Conservation (phyloP, 495 filamentous ascomycete species). For the Talaromyces ruber region DNA sequence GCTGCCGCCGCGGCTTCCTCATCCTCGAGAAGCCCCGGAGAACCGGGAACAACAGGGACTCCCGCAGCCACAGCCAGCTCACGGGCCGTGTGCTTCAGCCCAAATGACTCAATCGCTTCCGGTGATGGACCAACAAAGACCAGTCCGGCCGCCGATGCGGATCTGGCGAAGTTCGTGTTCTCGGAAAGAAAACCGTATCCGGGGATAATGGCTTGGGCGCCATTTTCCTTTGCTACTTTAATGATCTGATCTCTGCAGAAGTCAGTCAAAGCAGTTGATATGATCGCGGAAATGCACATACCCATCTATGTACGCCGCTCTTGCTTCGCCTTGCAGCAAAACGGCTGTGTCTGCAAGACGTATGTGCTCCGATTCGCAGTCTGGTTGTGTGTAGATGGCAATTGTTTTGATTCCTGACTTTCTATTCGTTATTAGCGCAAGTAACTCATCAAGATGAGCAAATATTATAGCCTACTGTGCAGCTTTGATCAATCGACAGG, state of each 20-base stretch:
- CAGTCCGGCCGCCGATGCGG: constrained; percentile 38
- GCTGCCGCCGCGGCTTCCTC: constrained; percentile 37
- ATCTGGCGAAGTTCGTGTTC: constrained; percentile 46
- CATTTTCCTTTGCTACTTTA: constrained; percentile 31
- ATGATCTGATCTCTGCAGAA: constrained; percentile 34
- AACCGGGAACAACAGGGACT: constrained; percentile 47
- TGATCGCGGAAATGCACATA: not conserved
- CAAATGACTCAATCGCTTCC: constrained; percentile 45
- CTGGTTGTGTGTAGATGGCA: not conserved
- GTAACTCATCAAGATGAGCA: not conserved
- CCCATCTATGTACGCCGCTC: not conserved
- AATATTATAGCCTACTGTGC: not conserved
- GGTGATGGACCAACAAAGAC: constrained; percentile 46
- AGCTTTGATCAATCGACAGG: not conserved
- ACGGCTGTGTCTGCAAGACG: not conserved
- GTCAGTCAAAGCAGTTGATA: not conserved
- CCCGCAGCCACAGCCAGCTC: constrained; percentile 39
- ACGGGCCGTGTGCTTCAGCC: constrained; percentile 49
- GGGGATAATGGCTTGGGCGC: constrained; percentile 43
- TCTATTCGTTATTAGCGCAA: not conserved
- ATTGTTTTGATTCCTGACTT: not conserved
- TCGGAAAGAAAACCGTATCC: constrained; percentile 54
- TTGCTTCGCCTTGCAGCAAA: not conserved
- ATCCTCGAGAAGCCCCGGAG: constrained; percentile 32
- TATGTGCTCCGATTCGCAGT: not conserved